These are phyloP conservation scores for Pholiota molesta DNA, from an alignment of 768 basidiomycete genomes.

Conservation along the genomic window DNA sequence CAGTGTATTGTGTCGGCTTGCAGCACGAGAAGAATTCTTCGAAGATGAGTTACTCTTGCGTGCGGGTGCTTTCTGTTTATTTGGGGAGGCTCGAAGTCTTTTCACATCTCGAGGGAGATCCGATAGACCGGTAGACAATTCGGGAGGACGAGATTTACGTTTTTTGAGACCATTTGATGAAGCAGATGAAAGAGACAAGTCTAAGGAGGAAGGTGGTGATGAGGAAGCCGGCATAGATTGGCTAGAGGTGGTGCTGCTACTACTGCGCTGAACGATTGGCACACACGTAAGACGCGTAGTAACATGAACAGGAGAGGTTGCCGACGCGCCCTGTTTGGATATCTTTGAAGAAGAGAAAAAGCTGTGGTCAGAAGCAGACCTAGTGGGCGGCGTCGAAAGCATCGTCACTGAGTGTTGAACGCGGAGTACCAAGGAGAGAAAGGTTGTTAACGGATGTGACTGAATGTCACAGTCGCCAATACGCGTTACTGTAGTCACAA, in stretches of 20 bases:
- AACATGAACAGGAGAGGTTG: constrained; percentile 31
- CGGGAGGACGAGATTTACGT: constrained; percentile 34
- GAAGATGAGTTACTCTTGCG: constrained; percentile 36
- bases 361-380: constrained; percentile 23
- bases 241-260: constrained; percentile 5
- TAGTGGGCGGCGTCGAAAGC: constrained; percentile 21
- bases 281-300: constrained; percentile 33
- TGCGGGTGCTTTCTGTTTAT: constrained; percentile 32
- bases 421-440: no score
- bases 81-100: constrained; percentile 34
- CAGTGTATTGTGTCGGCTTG: constrained; percentile 41
- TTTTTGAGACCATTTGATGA: constrained; percentile 25
- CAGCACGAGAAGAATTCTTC: constrained; percentile 42
- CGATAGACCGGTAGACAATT: constrained; percentile 9
- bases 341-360: constrained; percentile 37
- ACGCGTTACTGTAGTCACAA: no score
- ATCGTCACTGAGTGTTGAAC: constrained; percentile 14
- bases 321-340: constrained; percentile 32
- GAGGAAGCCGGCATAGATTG: constrained; percentile 19
- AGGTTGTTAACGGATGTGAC: no score
- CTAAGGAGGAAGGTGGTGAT: constrained; percentile 22
- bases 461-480: no score
- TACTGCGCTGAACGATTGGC: constrained; percentile 23
- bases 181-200: constrained; percentile 23
- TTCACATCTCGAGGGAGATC: constrained; percentile 43